phyloP scores from a whole-genome alignment of 192 early-diverging fungal species.

The Funneliformis mosseae region DNA sequence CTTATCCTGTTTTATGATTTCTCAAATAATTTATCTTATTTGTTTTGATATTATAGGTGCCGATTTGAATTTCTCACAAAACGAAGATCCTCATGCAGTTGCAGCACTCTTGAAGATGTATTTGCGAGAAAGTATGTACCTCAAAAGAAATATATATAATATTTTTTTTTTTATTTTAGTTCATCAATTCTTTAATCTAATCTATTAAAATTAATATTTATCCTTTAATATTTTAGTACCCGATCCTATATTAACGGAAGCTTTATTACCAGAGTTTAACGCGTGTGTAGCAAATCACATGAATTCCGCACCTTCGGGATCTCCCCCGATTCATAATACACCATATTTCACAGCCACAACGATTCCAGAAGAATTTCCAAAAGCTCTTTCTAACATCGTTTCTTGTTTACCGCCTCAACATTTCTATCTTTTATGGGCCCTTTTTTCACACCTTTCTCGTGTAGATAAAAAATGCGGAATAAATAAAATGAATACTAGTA shows the following conservation, averaged over 20 bases:
- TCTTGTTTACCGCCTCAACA: slow-evolving; percentile 51
- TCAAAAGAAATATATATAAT: neutral
- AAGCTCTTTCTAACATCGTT: slow-evolving; percentile 40
- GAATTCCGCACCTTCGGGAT: slow-evolving; percentile 2
- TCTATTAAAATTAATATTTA: neutral
- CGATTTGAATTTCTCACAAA: slow-evolving; percentile 31
- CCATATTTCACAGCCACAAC: slow-evolving; percentile 38
- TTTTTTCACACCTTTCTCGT: slow-evolving; percentile 57
- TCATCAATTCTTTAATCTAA: neutral
- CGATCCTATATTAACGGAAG: slow-evolving; percentile 50
- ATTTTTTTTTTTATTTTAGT: neutral
- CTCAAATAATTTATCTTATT: neutral
- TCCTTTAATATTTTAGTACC: slow-evolving; percentile 42
- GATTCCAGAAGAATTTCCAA: slow-evolving; percentile 10
- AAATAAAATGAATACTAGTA: slow-evolving; percentile 64
- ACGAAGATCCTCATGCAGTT: slow-evolving; percentile 58
- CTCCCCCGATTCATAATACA: slow-evolving; percentile 38
- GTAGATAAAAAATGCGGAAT: slow-evolving; percentile 48
- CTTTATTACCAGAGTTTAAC: slow-evolving; percentile 50
- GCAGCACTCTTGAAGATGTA: slow-evolving; percentile 63
- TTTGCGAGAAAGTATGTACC: slow-evolving; percentile 58
- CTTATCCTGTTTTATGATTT: neutral
- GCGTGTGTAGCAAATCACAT: slow-evolving; percentile 10
- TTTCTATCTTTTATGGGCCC: slow-evolving; percentile 51
- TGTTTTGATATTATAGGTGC: slow-evolving; percentile 9